phyloP scores from a whole-genome alignment of 352 stramenopile genomes.

The Phytopythium mirpurense region DNA sequence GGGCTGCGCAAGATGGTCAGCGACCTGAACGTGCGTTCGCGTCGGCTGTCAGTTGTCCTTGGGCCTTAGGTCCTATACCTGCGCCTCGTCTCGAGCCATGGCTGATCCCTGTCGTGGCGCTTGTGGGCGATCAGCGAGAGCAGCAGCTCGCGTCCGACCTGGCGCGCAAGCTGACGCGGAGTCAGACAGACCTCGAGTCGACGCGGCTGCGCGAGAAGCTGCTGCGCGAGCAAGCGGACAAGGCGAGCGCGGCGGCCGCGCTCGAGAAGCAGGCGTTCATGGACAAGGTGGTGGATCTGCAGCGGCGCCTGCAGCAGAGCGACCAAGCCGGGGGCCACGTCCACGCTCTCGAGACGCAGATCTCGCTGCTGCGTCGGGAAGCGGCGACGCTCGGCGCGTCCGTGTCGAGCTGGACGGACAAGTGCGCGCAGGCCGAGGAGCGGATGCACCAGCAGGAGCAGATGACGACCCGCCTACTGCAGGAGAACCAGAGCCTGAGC shows the following conservation, averaged over 20 bases:
- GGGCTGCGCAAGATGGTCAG: constrained; percentile 50
- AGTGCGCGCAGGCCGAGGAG: constrained; percentile 11
- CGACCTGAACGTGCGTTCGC: constrained; percentile 32
- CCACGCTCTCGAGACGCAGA: constrained; percentile 26
- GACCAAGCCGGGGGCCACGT: constrained; percentile 19
- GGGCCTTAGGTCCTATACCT: too few species aligned
- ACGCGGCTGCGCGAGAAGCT: constrained; percentile 46
- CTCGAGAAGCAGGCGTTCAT: constrained; percentile 53
- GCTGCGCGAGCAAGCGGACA: constrained; percentile 42
- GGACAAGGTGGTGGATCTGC: constrained; percentile 50
- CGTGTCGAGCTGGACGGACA: constrained; percentile 9
- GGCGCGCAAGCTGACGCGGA: constrained; percentile 37
- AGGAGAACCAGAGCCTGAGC: constrained; percentile 21
- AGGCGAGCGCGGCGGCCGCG: constrained; percentile 27
- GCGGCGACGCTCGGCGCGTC: constrained; percentile 17
- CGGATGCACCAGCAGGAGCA: constrained; percentile 37
- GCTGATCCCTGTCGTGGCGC: too few species aligned
- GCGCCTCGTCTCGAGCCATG: too few species aligned
- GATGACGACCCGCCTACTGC: constrained; percentile 33
- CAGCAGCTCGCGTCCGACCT: constrained; percentile 37
- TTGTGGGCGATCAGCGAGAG: too few species aligned
- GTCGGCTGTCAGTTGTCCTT: background rate
- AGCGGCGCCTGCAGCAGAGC: constrained; percentile 39
- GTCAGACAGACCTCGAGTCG: constrained; percentile 44
- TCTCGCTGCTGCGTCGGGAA: constrained; percentile 24